phyloP scores from a whole-genome alignment of 306 rosid genomes.

The Cyamopsis tetragonoloba region DNA sequence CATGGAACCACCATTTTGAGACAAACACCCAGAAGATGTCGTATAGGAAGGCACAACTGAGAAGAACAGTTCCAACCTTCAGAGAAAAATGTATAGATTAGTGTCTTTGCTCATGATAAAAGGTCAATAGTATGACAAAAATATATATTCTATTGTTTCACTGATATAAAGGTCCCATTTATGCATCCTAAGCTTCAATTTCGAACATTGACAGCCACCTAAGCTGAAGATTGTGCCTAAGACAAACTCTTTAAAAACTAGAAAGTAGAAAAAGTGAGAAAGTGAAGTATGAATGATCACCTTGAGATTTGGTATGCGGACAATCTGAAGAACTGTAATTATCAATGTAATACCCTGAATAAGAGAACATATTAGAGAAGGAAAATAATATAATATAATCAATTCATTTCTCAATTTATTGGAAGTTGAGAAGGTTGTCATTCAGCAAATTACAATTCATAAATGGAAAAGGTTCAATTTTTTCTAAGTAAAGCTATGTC shows the following conservation, averaged over 20 bases:
- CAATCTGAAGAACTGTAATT: constrained; percentile 94
- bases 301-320: constrained; percentile 93
- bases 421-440: neutral
- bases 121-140: neutral
- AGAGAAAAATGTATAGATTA: neutral
- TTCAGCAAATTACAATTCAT: neutral
- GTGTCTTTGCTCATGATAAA: neutral
- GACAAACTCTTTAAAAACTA: neutral
- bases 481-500: neutral
- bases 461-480: neutral
- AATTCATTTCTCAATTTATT: constrained; percentile 16
- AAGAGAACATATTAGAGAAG: neutral
- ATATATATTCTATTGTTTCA: neutral
- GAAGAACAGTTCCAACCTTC: constrained; percentile 97
- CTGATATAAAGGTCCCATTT: neutral
- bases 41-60: constrained; percentile 83
- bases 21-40: constrained; percentile 98
- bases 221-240: neutral
- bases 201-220: neutral
- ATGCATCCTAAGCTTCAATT: neutral
- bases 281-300: constrained; percentile 30
- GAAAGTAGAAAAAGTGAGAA: neutral
- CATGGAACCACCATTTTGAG: constrained; percentile 89
- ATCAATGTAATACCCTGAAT: constrained; percentile 82
- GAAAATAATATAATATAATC: neutral